Percentiles rank a stretch among this genome's conserved stretches.
These are phyloP conservation scores for Lactifluus piperatus DNA, from an alignment of 768 basidiomycete species.

Conservation along the genomic window DNA sequence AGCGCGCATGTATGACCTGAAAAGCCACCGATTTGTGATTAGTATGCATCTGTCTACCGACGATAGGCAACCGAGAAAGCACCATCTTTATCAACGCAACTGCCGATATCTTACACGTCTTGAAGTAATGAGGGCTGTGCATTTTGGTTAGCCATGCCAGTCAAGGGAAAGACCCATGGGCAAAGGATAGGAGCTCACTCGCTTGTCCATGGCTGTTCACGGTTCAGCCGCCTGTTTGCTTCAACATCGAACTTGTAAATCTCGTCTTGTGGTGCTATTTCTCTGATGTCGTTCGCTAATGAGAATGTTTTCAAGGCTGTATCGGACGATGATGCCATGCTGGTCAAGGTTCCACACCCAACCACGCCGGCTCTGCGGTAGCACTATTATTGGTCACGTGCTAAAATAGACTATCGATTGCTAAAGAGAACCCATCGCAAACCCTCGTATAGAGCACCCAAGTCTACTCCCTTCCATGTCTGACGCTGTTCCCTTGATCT, in stretches of 20 bases:
- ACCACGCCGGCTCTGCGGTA: not conserved
- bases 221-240: slow-evolving; percentile 55
- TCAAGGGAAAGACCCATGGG: not conserved
- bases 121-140: slow-evolving; percentile 69
- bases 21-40: slow-evolving; percentile 12
- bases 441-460: slow-evolving; percentile 33
- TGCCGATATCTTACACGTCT: slow-evolving; percentile 89
- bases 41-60: slow-evolving; percentile 4
- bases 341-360: not conserved
- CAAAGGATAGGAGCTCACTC: slow-evolving; percentile 48
- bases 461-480: slow-evolving; percentile 9
- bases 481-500: not conserved
- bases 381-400: not conserved
- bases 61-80: slow-evolving; percentile 1
- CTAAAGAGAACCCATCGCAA: slow-evolving; percentile 44
- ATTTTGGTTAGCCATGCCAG: not conserved
- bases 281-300: slow-evolving; percentile 58
- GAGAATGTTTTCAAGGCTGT: slow-evolving; percentile 69
- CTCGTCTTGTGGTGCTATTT: slow-evolving; percentile 67
- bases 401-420: slow-evolving; percentile 28
- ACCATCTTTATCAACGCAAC: slow-evolving; percentile 96
- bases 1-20: slow-evolving; percentile 96
- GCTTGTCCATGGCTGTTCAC: slow-evolving; percentile 72
- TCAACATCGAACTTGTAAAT: slow-evolving; percentile 70
- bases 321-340: slow-evolving; percentile 33